These are phyloP conservation scores for Miscanthus sacchariflorus DNA, from an alignment of 202 grass and related monocot genomes.

Conservation along the genomic window DNA sequence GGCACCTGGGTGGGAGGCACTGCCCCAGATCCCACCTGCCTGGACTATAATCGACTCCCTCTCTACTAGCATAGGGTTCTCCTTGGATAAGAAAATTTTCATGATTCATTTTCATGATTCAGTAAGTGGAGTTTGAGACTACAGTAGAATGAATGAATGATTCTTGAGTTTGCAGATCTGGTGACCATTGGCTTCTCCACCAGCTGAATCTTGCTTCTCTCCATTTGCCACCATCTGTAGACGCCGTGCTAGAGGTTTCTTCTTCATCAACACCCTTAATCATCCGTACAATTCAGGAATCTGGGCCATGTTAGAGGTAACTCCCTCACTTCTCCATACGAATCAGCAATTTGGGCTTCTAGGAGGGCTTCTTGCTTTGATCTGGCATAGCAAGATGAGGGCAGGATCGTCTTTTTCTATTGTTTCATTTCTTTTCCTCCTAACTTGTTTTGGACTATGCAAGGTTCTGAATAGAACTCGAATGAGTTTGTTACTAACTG, in stretches of 20 bases:
- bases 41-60: not conserved
- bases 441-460: not conserved
- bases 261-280: not conserved
- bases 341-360: not conserved
- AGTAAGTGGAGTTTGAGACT: not conserved
- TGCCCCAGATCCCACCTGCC: not conserved
- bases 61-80: not conserved
- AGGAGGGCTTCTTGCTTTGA: not conserved
- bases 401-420: conserved; percentile 2
- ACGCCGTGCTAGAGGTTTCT: not conserved
- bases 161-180: not conserved
- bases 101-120: not conserved
- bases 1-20: not conserved
- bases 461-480: not conserved
- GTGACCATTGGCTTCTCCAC: not conserved
- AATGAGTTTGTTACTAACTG: not conserved
- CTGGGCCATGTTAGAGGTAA: not conserved
- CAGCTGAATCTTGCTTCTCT: not conserved
- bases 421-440: not conserved
- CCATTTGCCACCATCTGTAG: not conserved
- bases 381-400: not conserved
- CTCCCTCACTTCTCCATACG: not conserved
- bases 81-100: not conserved
- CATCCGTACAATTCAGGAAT: not conserved
- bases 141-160: not conserved